A percentile compares a stretch with the other conserved stretches of the same genome.
Conservation (phyloP, 768 basidiomycete species). For the Kwoniella europaea region DNA sequence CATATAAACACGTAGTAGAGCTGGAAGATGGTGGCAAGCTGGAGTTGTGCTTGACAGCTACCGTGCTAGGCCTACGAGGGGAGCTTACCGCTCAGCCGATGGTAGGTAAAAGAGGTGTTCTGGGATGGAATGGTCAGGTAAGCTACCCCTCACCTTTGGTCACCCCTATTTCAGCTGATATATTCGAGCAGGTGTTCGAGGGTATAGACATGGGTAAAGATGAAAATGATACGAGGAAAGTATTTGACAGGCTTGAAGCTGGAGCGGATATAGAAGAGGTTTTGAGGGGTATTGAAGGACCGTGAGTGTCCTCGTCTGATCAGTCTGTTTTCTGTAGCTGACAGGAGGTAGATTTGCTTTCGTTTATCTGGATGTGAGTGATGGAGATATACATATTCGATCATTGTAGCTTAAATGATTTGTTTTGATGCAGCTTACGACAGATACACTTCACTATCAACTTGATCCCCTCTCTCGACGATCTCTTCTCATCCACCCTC, state of each 20-base stretch:
- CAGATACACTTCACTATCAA: conserved; percentile 41
- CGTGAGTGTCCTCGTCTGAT: conserved; percentile 39
- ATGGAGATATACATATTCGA: neutral
- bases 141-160: neutral
- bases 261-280: conserved; percentile 33
- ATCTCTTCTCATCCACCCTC: conserved; percentile 42
- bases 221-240: conserved; percentile 48
- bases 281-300: conserved; percentile 48
- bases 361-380: conserved; percentile 46
- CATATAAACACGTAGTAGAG: conserved; percentile 15
- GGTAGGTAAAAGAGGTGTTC: conserved; percentile 39
- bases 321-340: neutral
- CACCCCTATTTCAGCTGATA: neutral
- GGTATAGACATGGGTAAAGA: conserved; percentile 37
- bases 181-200: conserved; percentile 43
- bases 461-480: conserved; percentile 54
- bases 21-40: conserved; percentile 10
- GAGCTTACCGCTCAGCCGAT: conserved; percentile 48
- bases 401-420: neutral
- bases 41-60: conserved; percentile 40
- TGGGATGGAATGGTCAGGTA: conserved; percentile 57
- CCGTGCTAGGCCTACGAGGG: conserved; percentile 54
- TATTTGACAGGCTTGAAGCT: conserved; percentile 36
- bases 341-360: conserved; percentile 46
- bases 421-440: conserved; percentile 18